phyloP scores from a whole-genome alignment of 139 green algal genomes.

The Chlamydomonas eustigma region DNA sequence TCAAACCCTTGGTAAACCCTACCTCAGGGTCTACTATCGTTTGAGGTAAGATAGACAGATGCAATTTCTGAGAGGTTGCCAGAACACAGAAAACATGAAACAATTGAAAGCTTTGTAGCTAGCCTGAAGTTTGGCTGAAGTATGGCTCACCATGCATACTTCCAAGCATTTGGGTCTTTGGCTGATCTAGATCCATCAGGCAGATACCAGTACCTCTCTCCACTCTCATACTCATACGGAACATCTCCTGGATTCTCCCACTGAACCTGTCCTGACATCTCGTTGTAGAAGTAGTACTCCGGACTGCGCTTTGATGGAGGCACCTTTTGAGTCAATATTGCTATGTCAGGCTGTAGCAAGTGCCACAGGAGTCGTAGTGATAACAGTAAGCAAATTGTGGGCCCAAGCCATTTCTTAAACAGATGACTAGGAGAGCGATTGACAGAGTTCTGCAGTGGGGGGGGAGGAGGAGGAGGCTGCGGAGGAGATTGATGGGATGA shows the following conservation, averaged over 20 bases:
- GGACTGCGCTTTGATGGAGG: too few species aligned
- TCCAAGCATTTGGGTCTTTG: neutral
- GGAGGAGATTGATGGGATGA: too few species aligned
- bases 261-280: slow-evolving; percentile 21
- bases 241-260: slow-evolving; percentile 20
- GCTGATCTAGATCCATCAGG: neutral
- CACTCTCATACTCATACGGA: slow-evolving; percentile 17
- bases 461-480: too few species aligned
- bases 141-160: neutral
- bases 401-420: neutral
- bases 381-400: neutral
- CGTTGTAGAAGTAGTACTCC: slow-evolving; percentile 14
- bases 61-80: too few species aligned
- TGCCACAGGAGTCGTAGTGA: neutral
- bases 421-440: neutral
- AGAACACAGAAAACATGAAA: too few species aligned
- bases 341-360: neutral
- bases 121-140: too few species aligned
- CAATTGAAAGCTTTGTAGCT: too few species aligned
- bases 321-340: neutral
- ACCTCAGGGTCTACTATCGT: too few species aligned
- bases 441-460: too few species aligned
- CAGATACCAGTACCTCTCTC: neutral
- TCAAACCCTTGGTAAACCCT: too few species aligned
- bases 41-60: too few species aligned